Conservation (phyloP, 169 alveolate species). For the Cryptosporidium canis region DNA sequence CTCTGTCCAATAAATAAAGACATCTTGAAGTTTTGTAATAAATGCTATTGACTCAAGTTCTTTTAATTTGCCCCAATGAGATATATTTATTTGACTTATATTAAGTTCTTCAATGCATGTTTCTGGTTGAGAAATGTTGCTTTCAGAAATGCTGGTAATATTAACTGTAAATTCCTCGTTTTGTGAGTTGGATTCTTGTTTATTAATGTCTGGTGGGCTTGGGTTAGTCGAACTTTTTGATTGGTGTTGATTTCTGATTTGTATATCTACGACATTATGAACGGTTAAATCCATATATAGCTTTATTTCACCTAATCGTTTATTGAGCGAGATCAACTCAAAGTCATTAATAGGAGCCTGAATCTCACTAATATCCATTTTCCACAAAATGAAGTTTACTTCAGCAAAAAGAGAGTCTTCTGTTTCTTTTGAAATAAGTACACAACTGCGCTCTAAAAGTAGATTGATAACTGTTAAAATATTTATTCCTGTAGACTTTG, state of each 20-base stretch:
- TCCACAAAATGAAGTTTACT: constrained; percentile 37
- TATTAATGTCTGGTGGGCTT: neutral
- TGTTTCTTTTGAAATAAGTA: constrained; percentile 24
- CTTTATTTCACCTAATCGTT: neutral
- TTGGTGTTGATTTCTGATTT: neutral
- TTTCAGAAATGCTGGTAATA: neutral
- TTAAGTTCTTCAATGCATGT: constrained; percentile 5
- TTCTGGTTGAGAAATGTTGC: neutral
- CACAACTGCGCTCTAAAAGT: constrained; percentile 30
- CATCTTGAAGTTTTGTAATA: constrained; percentile 29
- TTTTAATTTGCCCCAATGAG: constrained; percentile 42
- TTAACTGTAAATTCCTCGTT: neutral
- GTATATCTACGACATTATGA: neutral
- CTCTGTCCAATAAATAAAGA: constrained; percentile 13
- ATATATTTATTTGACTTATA: constrained; percentile 9
- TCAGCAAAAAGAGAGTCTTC: constrained; percentile 49
- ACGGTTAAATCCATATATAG: neutral
- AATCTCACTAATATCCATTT: constrained; percentile 35
- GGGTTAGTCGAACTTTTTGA: neutral
- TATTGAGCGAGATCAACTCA: neutral
- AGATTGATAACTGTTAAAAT: neutral
- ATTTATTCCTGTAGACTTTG: constrained; percentile 8
- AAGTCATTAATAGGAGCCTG: constrained; percentile 37
- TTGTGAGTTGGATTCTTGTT: too few species aligned
- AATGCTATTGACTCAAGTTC: constrained; percentile 21